These are phyloP conservation scores for Dactylorhiza incarnata DNA, from an alignment of 106 monocot genomes.

Conservation along the genomic window DNA sequence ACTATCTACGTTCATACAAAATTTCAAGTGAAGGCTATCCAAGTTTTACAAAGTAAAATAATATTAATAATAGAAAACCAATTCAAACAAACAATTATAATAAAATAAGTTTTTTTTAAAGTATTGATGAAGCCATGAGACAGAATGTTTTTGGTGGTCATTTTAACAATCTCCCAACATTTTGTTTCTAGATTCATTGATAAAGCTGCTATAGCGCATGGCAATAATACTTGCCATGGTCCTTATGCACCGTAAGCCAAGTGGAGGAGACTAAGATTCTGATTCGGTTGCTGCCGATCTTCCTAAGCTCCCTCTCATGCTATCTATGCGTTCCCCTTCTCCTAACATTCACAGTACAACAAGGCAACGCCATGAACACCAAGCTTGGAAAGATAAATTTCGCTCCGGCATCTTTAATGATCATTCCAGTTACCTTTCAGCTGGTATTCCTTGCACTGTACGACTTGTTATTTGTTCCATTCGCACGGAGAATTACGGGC, in stretches of 20 bases:
- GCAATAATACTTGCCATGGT: slow-evolving; percentile 36
- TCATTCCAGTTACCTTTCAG: slow-evolving; percentile 35
- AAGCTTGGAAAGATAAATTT: slow-evolving; percentile 41
- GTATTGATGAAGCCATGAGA: neutral
- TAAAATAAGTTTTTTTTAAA: neutral
- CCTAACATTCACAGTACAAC: slow-evolving; percentile 44
- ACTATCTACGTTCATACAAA: neutral
- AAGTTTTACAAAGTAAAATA: neutral
- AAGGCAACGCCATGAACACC: slow-evolving; percentile 50
- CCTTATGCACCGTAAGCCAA: slow-evolving; percentile 38
- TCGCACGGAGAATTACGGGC: slow-evolving; percentile 33
- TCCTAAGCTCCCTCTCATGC: slow-evolving; percentile 31
- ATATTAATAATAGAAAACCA: no score
- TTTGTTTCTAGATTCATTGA: slow-evolving; percentile 29
- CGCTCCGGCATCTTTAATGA: slow-evolving; percentile 32
- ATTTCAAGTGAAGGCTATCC: no score
- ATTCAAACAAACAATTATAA: neutral
- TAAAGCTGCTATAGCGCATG: slow-evolving; percentile 33
- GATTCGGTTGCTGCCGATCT: slow-evolving; percentile 46
- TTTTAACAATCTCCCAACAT: no score
- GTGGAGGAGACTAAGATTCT: slow-evolving; percentile 62
- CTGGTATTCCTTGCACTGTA: slow-evolving; percentile 35
- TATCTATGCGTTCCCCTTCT: slow-evolving; percentile 28
- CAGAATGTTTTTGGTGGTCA: no score
- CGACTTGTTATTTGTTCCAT: slow-evolving; percentile 41